Base-by-base conservation (phyloP, 2,329 filamentous ascomycete genomes). In the Thelonectria rubi region DNA sequence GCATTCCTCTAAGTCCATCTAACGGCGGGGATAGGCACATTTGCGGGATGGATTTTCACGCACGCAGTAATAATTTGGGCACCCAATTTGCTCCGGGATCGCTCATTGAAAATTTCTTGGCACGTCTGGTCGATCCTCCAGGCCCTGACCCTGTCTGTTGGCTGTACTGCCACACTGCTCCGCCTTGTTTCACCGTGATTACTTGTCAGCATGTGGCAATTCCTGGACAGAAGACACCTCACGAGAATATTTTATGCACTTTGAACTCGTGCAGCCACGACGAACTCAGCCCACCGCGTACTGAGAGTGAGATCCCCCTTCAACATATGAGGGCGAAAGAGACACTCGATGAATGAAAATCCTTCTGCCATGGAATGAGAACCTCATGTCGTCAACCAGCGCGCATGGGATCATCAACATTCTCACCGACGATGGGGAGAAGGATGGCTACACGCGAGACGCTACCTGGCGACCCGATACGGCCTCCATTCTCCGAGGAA, bases 381-480 rank as follows among this genome's bases (percentile, higher is more conserved):
- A 47, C 5, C 3, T 17, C 8, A 40, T 32, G 3, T 49, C 56
- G 32, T 5, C 17, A 26, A 39, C 20, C n/a, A 24, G 12, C 8
- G 56, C 42, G 34, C 17, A 48, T 12, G 34, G 26, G 6, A 45
- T 59, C 30, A 40, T 62, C 15, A 49, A 37, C 15, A 14, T 54
- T 8, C 20, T 54, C 17, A n/a, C 15, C 9, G 34, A 56, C 10
- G 20, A 39, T 9, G 34, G 26, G 12, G 46, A 43, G 34, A 9
- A 15, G 1, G 43, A 59, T 15, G 49, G 34, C 18, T 34, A 47
- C 10, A 59, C 55, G 7, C 32, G 21, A 32, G 37, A 54, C n/a
- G 48, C 49, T 7, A 45, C 50, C 0, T 9, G 20, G 18, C 54
- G 46, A 9, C 62, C 60, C 12, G 49, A 64, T 17, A 63, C 62